Evolutionary conservation across 164 flowering plant genomes (phyloP).

Genomic region (Tinospora cordifolia): DNA sequence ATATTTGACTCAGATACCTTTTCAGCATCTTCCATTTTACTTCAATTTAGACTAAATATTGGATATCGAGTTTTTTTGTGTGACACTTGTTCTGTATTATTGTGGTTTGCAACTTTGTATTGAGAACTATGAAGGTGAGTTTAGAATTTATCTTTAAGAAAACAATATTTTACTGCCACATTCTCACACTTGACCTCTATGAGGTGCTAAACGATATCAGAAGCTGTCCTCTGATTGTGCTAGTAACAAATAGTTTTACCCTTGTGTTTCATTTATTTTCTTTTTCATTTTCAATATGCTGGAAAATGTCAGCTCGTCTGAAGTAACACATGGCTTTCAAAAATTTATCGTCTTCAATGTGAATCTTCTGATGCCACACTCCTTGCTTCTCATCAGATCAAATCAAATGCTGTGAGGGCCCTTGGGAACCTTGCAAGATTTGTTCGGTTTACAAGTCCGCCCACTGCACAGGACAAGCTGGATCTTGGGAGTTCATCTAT

Average conservation of each 20-base stretch:
- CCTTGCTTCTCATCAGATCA: conserved; percentile 37
- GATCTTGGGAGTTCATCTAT: conserved; percentile 13
- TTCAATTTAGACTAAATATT: not conserved
- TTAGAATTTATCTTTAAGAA: too few relatives aligned
- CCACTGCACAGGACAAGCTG: conserved; percentile 16
- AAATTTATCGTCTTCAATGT: not conserved
- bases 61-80: not conserved
- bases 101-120: too few relatives aligned
- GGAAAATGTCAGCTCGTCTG: not conserved
- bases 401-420: conserved; percentile 97
- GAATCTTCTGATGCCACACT: conserved; percentile 2
- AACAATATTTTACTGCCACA: too few relatives aligned
- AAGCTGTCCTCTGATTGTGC: too few relatives aligned
- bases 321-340: not conserved
- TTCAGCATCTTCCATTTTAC: not conserved
- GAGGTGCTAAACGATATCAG: too few relatives aligned
- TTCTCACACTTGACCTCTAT: too few relatives aligned
- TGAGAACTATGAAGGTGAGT: too few relatives aligned
- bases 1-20: not conserved
- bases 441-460: conserved; percentile 30
- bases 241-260: too few relatives aligned
- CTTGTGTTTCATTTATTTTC: not conserved
- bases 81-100: not conserved
- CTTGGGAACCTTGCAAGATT: conserved; percentile 84
- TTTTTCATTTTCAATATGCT: not conserved